phyloP scores from a whole-genome alignment of 2,329 filamentous ascomycete genomes.

The Phaeosphaeriaceae sp. region DNA sequence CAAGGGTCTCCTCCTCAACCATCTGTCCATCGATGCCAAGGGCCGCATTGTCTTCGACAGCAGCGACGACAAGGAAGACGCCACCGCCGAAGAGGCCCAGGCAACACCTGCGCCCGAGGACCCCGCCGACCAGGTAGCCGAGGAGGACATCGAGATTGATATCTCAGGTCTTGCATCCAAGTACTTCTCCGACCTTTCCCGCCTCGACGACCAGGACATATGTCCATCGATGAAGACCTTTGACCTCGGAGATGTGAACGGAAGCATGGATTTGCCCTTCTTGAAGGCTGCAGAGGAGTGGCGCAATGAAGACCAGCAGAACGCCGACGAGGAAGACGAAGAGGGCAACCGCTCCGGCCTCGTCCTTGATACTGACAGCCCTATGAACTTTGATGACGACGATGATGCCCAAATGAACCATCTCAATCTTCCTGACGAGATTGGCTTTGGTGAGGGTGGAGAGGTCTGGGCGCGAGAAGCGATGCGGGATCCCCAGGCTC shows the following conservation, averaged over 20 bases:
- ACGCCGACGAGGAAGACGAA: slow-evolving; percentile 56
- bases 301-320: slow-evolving; percentile 71
- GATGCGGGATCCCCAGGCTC: slow-evolving; percentile 83
- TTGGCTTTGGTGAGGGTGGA: slow-evolving; percentile 92
- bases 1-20: slow-evolving; percentile 92
- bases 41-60: slow-evolving; percentile 98
- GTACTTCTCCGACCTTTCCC: slow-evolving; percentile 84
- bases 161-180: slow-evolving; percentile 74
- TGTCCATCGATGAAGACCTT: slow-evolving; percentile 95
- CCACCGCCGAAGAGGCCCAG: slow-evolving; percentile 54
- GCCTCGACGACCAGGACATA: slow-evolving; percentile 84
- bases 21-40: slow-evolving; percentile 91
- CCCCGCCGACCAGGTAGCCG: slow-evolving; percentile 45
- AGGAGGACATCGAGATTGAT: slow-evolving; percentile 77
- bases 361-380: slow-evolving; percentile 86
- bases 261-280: slow-evolving; percentile 88
- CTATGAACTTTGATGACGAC: slow-evolving; percentile 81
- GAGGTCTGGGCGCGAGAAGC: slow-evolving; percentile 95
- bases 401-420: slow-evolving; percentile 68
- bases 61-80: slow-evolving; percentile 79
- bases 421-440: slow-evolving; percentile 66
- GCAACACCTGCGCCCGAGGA: slow-evolving; percentile 54
- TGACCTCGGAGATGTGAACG: slow-evolving; percentile 85
- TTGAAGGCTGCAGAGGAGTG: slow-evolving; percentile 88
- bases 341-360: slow-evolving; percentile 75